Conservation (phyloP, 257 asterid genomes). For the Solanum virginianum region DNA sequence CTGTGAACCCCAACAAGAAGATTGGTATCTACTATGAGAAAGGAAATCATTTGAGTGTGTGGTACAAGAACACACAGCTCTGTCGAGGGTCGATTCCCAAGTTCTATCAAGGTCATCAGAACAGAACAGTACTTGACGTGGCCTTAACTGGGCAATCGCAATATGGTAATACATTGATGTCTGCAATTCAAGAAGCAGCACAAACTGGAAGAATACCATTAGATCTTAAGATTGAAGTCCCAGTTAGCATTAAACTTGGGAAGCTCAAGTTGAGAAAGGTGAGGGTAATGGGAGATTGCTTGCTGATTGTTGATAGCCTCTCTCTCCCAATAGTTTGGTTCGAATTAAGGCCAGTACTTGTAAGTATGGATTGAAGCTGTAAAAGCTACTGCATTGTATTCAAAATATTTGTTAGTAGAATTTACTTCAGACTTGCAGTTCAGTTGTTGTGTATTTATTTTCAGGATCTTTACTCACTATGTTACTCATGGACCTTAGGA, state of each 20-base stretch:
- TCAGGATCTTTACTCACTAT: not conserved
- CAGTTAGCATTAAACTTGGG: slow-evolving; percentile 66
- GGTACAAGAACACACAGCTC: slow-evolving; percentile 64
- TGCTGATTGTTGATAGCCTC: slow-evolving; percentile 62
- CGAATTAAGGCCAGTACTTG: slow-evolving; percentile 67
- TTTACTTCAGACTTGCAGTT: not conserved
- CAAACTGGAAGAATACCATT: slow-evolving; percentile 72
- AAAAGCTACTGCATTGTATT: slow-evolving; percentile 2
- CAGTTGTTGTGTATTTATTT: not conserved
- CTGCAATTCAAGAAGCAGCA: slow-evolving; percentile 75
- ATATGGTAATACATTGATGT: slow-evolving; percentile 56
- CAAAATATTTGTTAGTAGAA: not conserved
- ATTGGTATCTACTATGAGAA: slow-evolving; percentile 81
- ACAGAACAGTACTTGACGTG: slow-evolving; percentile 43
- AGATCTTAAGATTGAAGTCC: slow-evolving; percentile 71
- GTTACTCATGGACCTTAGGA: not conserved
- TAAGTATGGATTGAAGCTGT: slow-evolving; percentile 55
- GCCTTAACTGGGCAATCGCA: slow-evolving; percentile 53
- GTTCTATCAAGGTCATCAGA: slow-evolving; percentile 84
- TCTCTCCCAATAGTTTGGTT: slow-evolving; percentile 50
- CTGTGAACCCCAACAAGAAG: slow-evolving; percentile 67
- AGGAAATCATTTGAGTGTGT: slow-evolving; percentile 71
- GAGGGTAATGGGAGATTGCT: slow-evolving; percentile 53
- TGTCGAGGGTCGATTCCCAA: slow-evolving; percentile 66
- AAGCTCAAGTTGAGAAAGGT: slow-evolving; percentile 59